Conservation (phyloP, 2,329 filamentous ascomycete species). For the Fusarium virguliforme region DNA sequence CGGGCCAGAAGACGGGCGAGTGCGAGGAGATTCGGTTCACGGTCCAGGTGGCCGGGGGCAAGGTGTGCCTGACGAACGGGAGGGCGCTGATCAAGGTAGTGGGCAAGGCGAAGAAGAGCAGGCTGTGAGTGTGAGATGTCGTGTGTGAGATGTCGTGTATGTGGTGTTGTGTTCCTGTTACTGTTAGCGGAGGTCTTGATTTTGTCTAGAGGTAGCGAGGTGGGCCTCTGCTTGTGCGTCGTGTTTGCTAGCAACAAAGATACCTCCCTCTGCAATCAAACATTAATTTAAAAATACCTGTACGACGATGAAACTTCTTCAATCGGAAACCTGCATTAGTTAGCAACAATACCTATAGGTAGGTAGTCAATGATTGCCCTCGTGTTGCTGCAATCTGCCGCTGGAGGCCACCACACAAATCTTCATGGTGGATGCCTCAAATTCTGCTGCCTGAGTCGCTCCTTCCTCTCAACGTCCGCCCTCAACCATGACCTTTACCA, state of each 20-base stretch:
- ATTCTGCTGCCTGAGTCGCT: slow-evolving; percentile 39
- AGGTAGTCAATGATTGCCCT: background rate
- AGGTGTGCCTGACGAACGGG: slow-evolving; percentile 90
- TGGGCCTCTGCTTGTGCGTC: slow-evolving; percentile 8
- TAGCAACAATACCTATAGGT: too few species aligned
- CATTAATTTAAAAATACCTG: background rate
- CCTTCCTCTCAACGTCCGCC: slow-evolving; percentile 8
- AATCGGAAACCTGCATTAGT: background rate
- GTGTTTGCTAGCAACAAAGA: slow-evolving; percentile 10
- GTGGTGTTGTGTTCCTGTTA: background rate
- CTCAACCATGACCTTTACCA: slow-evolving; percentile 13
- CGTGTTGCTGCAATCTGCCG: background rate
- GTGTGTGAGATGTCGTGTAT: background rate
- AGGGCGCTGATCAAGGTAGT: slow-evolving; percentile 74
- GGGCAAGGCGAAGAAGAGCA: slow-evolving; percentile 1
- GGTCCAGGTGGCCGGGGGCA: slow-evolving; percentile 83
- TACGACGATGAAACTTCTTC: background rate
- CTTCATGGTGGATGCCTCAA: slow-evolving; percentile 18
- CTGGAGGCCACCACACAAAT: background rate
- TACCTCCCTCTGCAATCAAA: slow-evolving; percentile 11
- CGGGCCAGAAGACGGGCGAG: slow-evolving; percentile 73
- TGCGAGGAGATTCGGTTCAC: slow-evolving; percentile 90
- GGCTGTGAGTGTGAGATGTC: background rate
- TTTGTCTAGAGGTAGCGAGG: slow-evolving; percentile 6
- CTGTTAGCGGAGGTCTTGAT: background rate